A percentile compares a stretch with the other conserved stretches of the same genome.
Evolutionary conservation across 176 grass and related monocot species (phyloP).

Genomic region (Thinopyrum elongatum): DNA sequence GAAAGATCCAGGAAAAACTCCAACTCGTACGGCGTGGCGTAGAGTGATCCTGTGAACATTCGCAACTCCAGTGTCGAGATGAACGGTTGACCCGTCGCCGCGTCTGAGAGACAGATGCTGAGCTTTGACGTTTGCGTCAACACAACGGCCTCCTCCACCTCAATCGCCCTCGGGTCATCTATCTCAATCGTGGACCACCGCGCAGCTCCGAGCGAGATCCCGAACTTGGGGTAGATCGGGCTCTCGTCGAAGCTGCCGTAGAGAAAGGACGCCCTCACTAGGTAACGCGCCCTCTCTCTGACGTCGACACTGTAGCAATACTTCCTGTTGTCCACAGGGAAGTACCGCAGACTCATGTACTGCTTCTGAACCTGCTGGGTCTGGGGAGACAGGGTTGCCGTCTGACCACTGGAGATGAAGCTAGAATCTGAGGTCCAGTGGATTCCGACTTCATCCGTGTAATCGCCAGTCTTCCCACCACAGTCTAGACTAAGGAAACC

Average conservation of each 20-base stretch:
- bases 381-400: no score
- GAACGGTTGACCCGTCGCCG: conserved; percentile 56
- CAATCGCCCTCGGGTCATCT: conserved; percentile 29
- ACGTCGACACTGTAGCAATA: neutral
- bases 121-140: conserved; percentile 55
- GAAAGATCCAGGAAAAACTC: conserved; percentile 40
- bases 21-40: conserved; percentile 52
- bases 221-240: conserved; percentile 64
- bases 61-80: conserved; percentile 79
- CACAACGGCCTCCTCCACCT: conserved; percentile 50
- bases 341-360: neutral
- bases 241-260: conserved; percentile 48
- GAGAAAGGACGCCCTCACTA: no score
- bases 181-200: conserved; percentile 64
- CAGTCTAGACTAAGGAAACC: conserved; percentile 84
- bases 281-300: neutral
- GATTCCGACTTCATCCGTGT: conserved; percentile 65
- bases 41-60: conserved; percentile 69
- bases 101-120: conserved; percentile 62
- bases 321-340: no score
- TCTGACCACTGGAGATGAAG: conserved; percentile 6
- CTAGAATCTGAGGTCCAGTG: conserved; percentile 55
- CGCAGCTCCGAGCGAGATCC: conserved; percentile 53
- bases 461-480: conserved; percentile 42
- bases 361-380: conserved; percentile 11